Evolutionary conservation across 2,329 filamentous ascomycete species (phyloP).

Genomic region (Trichoderma sp.): DNA sequence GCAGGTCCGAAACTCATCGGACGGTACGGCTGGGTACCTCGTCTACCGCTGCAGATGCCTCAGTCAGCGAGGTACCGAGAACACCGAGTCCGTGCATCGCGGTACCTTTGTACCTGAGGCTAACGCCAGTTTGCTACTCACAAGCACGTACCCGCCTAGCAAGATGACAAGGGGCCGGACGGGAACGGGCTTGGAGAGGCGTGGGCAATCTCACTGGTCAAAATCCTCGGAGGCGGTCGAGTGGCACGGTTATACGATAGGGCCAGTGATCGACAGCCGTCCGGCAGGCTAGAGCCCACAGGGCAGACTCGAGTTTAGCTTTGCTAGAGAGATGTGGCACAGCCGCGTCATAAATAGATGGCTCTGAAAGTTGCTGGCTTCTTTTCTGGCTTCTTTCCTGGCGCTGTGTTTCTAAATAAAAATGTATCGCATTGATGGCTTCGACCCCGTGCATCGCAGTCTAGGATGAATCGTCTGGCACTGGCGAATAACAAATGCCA

Average conservation of each 20-base stretch:
- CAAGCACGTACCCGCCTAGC: not conserved
- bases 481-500: not conserved
- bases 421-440: not conserved
- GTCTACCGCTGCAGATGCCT: not conserved
- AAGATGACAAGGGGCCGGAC: not conserved
- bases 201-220: not conserved
- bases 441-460: not conserved
- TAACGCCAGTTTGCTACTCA: not conserved
- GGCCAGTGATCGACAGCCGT: conserved; percentile 18
- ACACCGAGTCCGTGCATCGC: not conserved
- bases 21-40: not conserved
- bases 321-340: not conserved
- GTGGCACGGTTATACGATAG: conserved; percentile 12
- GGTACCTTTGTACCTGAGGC: conserved; percentile 1
- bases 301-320: conserved; percentile 9
- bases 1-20: not conserved
- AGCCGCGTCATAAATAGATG: conserved; percentile 18
- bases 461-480: not conserved
- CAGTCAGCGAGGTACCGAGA: not conserved
- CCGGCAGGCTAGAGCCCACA: conserved; percentile 11
- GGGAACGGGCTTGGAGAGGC: not conserved
- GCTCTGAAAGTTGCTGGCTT: not conserved
- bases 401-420: not conserved
- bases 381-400: not conserved
- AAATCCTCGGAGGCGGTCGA: not conserved